Percentiles rank a stretch among this genome's conserved stretches.
Evolutionary conservation across 2,329 filamentous ascomycete genomes (phyloP).

Genomic region (Talaromyces piceae): DNA sequence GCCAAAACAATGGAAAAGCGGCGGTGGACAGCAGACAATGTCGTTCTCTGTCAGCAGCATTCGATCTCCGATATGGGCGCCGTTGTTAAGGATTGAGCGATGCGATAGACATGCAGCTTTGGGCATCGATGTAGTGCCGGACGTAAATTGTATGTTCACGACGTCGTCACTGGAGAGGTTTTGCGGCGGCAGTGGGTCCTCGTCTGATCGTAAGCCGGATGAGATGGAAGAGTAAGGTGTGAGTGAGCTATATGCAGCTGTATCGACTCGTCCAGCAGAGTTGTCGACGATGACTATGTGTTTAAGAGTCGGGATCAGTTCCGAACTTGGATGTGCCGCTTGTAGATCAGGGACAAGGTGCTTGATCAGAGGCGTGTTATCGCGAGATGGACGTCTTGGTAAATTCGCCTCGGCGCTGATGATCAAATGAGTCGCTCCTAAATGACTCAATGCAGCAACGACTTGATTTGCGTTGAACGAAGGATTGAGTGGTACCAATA

Average conservation of each 20-base stretch:
- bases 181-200: conserved; percentile 38
- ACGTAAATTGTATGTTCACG: conserved; percentile 95
- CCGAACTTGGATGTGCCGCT: conserved; percentile 42
- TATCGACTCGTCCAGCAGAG: conserved; percentile 48
- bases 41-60: conserved; percentile 74
- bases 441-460: conserved; percentile 66
- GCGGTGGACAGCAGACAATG: conserved; percentile 58
- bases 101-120: conserved; percentile 90
- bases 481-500: conserved; percentile 83
- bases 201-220: conserved; percentile 36
- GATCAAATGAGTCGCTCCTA: conserved; percentile 66
- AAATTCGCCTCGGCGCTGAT: conserved; percentile 84
- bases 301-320: conserved; percentile 60
- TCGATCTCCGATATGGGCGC: conserved; percentile 69
- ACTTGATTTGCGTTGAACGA: conserved; percentile 78
- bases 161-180: conserved; percentile 56
- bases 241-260: conserved; percentile 34
- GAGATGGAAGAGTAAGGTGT: conserved; percentile 43
- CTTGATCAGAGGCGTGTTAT: conserved; percentile 52
- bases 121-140: conserved; percentile 81
- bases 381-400: conserved; percentile 55
- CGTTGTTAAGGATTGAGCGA: conserved; percentile 86
- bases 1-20: conserved; percentile 68
- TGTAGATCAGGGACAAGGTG: conserved; percentile 45
- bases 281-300: conserved; percentile 76